These are phyloP conservation scores for Pelagophyceae sp. DNA, from an alignment of 352 stramenopile genomes.

Conservation along the genomic window DNA sequence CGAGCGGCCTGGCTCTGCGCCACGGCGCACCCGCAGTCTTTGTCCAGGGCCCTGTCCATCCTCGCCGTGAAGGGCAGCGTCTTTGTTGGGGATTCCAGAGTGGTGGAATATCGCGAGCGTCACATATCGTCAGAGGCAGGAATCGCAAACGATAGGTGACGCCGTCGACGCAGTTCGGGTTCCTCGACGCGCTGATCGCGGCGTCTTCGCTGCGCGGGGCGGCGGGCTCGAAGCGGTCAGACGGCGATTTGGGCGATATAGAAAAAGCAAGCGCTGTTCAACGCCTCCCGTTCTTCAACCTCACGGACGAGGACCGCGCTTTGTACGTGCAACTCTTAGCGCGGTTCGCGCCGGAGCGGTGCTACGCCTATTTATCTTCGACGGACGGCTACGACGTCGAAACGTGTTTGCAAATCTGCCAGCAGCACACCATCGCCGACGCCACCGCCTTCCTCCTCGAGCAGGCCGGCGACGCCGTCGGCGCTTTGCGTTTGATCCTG, in stretches of 20 bases:
- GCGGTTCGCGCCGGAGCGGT: slow-evolving; percentile 59
- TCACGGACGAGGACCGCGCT: slow-evolving; percentile 47
- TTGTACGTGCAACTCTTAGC: slow-evolving; percentile 64
- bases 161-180: not conserved
- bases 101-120: no score
- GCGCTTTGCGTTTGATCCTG: slow-evolving; percentile 78
- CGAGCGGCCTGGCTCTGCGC: not conserved
- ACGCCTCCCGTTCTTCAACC: slow-evolving; percentile 59
- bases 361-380: slow-evolving; percentile 65
- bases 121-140: no score
- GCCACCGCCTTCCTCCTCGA: slow-evolving; percentile 81
- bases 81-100: no score
- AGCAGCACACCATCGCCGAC: slow-evolving; percentile 67
- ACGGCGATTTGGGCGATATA: no score
- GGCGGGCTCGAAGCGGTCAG: not conserved
- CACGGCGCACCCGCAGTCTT: not conserved
- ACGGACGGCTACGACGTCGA: slow-evolving; percentile 76
- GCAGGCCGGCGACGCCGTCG: slow-evolving; percentile 79
- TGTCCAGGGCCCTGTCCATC: not conserved
- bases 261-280: no score
- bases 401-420: slow-evolving; percentile 64
- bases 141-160: no score
- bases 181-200: not conserved
- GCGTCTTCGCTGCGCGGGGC: not conserved
- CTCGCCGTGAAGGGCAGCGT: no score